Evolutionary conservation across 495 filamentous ascomycete genomes (phyloP), one percentile per base, ranked within the genome.

Genomic region (Cladorrhinum samala): DNA sequence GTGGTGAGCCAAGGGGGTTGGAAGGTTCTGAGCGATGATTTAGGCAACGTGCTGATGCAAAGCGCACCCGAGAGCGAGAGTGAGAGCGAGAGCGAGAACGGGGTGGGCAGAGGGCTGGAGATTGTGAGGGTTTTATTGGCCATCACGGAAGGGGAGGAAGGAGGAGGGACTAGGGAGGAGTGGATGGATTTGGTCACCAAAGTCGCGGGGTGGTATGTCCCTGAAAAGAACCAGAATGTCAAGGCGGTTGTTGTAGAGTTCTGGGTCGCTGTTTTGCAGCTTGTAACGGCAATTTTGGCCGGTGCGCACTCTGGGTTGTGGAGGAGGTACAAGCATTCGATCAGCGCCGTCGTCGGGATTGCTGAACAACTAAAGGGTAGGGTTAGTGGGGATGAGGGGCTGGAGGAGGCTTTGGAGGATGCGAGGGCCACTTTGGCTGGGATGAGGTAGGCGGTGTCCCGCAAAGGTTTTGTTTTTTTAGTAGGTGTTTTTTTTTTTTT

Each of bases 101-200:
- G 72, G 9, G 56, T 72, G 0, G 54, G 63, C 14, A 60, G 78
- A 33, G 80, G 77, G 1, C 59, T 76, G 21, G 76, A 80, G 55
- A 75, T 82, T 50, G 66, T 83, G 9, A 68, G 80, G 11, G 63
- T 80, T 1, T 54, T 85, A 14, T 57, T 77, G 7, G 64, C 60
- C 13, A 59, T 82, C 4, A 67, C 68, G 0, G 77, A 81, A 57
- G 58, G 57, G n/a, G 70, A 72, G 41, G 50, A 52, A 2, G 62
- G 59, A 2, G 62, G 59, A 0, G 66, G 54, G 3, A 61, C 72
- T 9, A 57, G 64, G 33, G 76, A 77, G 56, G 70, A 68, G n/a
- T 79, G 77, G 77, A 69, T 80, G 67, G 57, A 62, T 40, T 41
- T 73, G 1, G 65, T 80, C 11, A 72, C 68, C 0, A 59, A 56